These are phyloP conservation scores for Austroboletus eburneus DNA, from an alignment of 768 basidiomycete genomes.

Conservation along the genomic window DNA sequence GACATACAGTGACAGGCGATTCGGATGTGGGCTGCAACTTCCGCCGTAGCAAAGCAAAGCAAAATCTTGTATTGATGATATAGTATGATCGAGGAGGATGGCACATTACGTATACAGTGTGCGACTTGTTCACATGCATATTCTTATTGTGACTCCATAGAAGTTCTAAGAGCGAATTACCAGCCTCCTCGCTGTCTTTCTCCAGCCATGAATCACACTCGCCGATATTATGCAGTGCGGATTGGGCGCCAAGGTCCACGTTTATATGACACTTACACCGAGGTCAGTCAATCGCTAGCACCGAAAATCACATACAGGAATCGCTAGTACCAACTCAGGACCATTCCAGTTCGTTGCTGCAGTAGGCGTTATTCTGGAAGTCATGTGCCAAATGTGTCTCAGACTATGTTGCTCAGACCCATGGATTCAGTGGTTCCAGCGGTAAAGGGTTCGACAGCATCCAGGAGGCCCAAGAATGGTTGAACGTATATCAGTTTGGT, in stretches of 20 bases:
- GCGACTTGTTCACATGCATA: background rate
- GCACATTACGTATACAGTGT: conserved; percentile 5
- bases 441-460: conserved; percentile 31
- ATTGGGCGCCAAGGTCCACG: conserved; percentile 31
- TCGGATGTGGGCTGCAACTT: no score
- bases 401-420: conserved; percentile 16
- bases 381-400: background rate
- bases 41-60: no score
- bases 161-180: background rate
- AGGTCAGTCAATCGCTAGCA: conserved; percentile 19
- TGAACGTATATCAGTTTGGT: conserved; percentile 14
- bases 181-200: background rate
- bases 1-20: no score
- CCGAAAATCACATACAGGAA: background rate
- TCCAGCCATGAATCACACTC: conserved; percentile 11
- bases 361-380: conserved; percentile 11
- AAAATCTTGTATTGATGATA: no score
- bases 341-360: conserved; percentile 21
- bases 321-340: background rate
- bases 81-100: no score
- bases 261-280: conserved; percentile 27
- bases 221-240: conserved; percentile 34
- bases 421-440: conserved; percentile 29
- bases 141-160: no score
- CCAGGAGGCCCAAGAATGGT: conserved; percentile 25